Base-by-base conservation (phyloP, 352 stramenopile species). In the Phytophthora idaei region DNA sequence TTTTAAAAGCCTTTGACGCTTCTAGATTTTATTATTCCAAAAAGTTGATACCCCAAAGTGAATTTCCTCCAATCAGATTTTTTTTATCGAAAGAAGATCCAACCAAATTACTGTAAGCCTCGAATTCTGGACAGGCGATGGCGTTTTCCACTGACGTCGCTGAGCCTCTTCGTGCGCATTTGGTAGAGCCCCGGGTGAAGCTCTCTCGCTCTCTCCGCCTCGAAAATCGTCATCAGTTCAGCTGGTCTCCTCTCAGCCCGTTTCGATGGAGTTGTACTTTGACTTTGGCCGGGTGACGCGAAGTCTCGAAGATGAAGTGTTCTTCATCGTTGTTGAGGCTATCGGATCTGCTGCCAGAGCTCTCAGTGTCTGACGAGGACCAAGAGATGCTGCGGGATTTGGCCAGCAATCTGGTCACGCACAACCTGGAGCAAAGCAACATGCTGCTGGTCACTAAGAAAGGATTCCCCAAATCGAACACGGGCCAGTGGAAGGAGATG, bases 371-470 rank as follows among this genome's bases (percentile, higher is more conserved):
- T 31, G 31, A 59, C 52, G 46, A 47, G 11, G 62, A 69, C 32
- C 55, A 36, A 41, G 47, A 55, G 1, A 56, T 74, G 57, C 47
- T 77, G 28, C 48, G 60, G 10, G 51, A 74, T 10, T 64, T 77
- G 60, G 69, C 60, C 32, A 42, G 48, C 12, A 71, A 57, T 34
- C 52, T 77, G 21, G 65, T 64, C 28, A 44, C 51, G 37, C 69
- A 77, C 65, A 74, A 74, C 42, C 25, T 74, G 15, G 55, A 68
- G 44, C 69, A 77, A 61, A 64, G 56, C 46, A 74, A 77, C 56
- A 74, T 28, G 56, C 60, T 77, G 55, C 21, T 71, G 15, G 53
- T 71, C 55, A 77, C 65, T 25, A 77, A 76, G 29, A 58, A 75
- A 12, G 71, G 67, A 7, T 69, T 59, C 21, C 49, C 56, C 29